Evolutionary conservation across 1,139 yeast species (phyloP), one percentile per base, ranked within the genome.

Genomic region (Nakaseomyces nivariensis): DNA sequence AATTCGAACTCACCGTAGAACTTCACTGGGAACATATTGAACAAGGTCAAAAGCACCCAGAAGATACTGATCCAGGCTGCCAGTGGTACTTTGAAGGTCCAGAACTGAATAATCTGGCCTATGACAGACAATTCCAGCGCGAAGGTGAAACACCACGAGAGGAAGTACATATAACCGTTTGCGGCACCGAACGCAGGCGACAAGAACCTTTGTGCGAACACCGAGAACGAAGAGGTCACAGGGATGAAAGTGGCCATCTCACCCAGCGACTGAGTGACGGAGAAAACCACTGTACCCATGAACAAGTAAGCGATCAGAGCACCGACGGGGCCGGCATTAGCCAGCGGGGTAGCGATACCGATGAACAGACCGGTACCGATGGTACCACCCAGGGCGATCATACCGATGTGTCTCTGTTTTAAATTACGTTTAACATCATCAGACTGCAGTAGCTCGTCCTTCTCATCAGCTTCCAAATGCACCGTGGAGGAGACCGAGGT

Each of bases 141-240:
- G 69, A 81, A 85, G 1, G 95, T 86, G 51, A 84, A 79, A 47
- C 88, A 86, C 94, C 95, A 87, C 24, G 86, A 78, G 65, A 85
- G 85, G 90, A 92, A 86, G 66, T 88, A 88, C 70, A 81, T 75
- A 79, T 87, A 85, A 49, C 92, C 92, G 58, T 82, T 81, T 41
- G 95, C 82, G 51, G 88, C 88, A 51, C 95, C 95, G 48, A 85
- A 67, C 69, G 77, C 77, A 73, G 68, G 69, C 10, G 69, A 63
- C 8, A 72, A 61, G 72, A 81, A 86, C 60, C 90, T 72, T 44
- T 84, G 73, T 32, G 75, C 70, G 58, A 76, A 77, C 10, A 72
- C 77, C 31, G 78, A 72, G 67, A 85, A 83, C 1, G 85, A 79
- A 17, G 86, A 85, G 3, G 85, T 72, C 41, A 80, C 76, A 3